A percentile compares a stretch with the other conserved stretches of the same genome.
Conservation (phyloP, 2,329 filamentous ascomycete species). For the Incumbomyces delicatus region DNA sequence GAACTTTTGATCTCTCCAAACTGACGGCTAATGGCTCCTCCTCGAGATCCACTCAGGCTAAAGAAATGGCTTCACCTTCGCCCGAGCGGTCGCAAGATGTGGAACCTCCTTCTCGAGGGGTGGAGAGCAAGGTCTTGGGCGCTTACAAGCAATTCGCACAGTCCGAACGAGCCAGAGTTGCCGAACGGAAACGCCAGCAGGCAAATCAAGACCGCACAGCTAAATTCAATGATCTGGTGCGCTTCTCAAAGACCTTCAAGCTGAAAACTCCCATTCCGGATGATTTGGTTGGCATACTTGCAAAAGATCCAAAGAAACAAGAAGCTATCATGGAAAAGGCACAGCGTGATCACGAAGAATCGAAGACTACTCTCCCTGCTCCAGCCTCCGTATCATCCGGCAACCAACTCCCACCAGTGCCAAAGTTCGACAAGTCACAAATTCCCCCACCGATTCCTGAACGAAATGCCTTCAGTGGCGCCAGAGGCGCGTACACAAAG, state of each 20-base stretch:
- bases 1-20: constrained; percentile 2
- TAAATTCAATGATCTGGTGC: constrained; percentile 88
- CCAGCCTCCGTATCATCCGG: constrained; percentile 38
- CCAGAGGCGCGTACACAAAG: constrained; percentile 35
- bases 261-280: constrained; percentile 82
- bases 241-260: constrained; percentile 91
- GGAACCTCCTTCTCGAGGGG: constrained; percentile 49
- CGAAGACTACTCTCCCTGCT: constrained; percentile 25
- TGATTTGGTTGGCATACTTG: constrained; percentile 87
- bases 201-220: constrained; percentile 70
- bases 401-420: constrained; percentile 36
- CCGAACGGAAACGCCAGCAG: constrained; percentile 47
- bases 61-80: constrained; percentile 11
- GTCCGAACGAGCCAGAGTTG: constrained; percentile 50
- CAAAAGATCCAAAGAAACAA: constrained; percentile 93
- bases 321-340: constrained; percentile 86
- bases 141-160: constrained; percentile 57
- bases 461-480: constrained; percentile 38
- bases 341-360: constrained; percentile 59
- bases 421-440: constrained; percentile 34
- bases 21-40: constrained; percentile 15
- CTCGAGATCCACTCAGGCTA: constrained; percentile 37
- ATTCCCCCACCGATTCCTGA: constrained; percentile 32
- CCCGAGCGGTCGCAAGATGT: constrained; percentile 30
- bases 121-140: constrained; percentile 51